Evolutionary conservation across 805 yeast genomes (phyloP).

Genomic region (Kluyveromyces lactis): DNA sequence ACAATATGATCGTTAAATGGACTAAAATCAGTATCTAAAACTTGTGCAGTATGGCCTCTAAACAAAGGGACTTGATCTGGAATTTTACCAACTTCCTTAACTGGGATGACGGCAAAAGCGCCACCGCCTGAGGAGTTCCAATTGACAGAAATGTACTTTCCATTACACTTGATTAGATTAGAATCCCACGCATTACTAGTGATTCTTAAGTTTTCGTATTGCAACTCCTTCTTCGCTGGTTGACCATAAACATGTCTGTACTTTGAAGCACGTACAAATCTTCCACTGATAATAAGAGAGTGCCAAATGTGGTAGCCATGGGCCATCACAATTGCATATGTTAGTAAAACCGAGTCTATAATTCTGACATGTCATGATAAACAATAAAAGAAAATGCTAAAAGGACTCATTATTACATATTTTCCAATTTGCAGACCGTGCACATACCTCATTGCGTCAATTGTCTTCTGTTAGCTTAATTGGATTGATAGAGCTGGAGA

Average conservation of each 20-base stretch:
- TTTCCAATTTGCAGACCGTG: no score
- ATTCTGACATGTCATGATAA: no score
- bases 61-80: constrained; percentile 91
- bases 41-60: constrained; percentile 93
- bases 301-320: background rate
- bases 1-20: constrained; percentile 75
- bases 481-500: no score
- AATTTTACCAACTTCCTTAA: constrained; percentile 78
- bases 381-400: no score
- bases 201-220: constrained; percentile 46
- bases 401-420: no score
- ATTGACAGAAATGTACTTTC: constrained; percentile 76
- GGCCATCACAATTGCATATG: no score
- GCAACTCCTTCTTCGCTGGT: constrained; percentile 46
- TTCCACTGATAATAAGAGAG: constrained; percentile 40
- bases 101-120: constrained; percentile 89
- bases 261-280: constrained; percentile 93
- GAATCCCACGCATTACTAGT: constrained; percentile 97
- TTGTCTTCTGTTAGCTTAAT: no score
- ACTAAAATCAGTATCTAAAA: constrained; percentile 90
- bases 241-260: constrained; percentile 96
- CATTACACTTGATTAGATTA: constrained; percentile 78
- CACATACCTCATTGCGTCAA: no score
- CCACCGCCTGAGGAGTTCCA: constrained; percentile 98
- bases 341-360: no score